Evolutionary conservation across 1,284 basidiomycete species (phyloP).

Genomic region (Omphalotus olearius): DNA sequence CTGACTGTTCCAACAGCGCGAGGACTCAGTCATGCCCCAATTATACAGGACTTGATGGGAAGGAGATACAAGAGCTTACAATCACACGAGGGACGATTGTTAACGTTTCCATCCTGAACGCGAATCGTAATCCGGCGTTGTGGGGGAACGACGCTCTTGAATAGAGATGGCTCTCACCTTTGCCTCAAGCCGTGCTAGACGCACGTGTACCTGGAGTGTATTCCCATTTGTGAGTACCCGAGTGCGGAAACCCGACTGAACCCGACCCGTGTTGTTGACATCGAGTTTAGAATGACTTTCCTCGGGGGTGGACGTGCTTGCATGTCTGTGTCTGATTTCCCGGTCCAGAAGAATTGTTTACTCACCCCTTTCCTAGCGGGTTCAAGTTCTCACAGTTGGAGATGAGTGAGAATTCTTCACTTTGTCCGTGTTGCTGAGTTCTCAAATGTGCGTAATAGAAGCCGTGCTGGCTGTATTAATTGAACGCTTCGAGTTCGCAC

Average conservation of each 20-base stretch:
- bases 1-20: conserved; percentile 8
- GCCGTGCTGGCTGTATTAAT: conserved; percentile 1
- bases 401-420: conserved; percentile 23
- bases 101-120: conserved; percentile 22
- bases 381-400: conserved; percentile 30
- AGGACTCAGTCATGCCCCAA: conserved; percentile 21
- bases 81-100: conserved; percentile 23
- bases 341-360: not conserved
- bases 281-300: conserved; percentile 29
- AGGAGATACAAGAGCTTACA: conserved; percentile 22
- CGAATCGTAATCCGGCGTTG: conserved; percentile 25
- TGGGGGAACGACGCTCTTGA: conserved; percentile 32
- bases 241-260: not conserved
- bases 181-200: conserved; percentile 18
- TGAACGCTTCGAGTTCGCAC: conserved; percentile 3
- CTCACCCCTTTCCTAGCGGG: conserved; percentile 15
- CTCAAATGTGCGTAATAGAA: not conserved
- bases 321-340: conserved; percentile 19
- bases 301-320: conserved; percentile 25
- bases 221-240: conserved; percentile 12
- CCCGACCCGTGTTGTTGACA: not conserved
- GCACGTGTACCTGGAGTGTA: conserved; percentile 15
- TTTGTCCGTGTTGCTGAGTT: not conserved
- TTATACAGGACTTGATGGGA: conserved; percentile 22
- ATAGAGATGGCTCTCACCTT: conserved; percentile 29